Evolutionary conservation across 2,329 filamentous ascomycete genomes (phyloP).

Genomic region (Juglanconis oblonga): DNA sequence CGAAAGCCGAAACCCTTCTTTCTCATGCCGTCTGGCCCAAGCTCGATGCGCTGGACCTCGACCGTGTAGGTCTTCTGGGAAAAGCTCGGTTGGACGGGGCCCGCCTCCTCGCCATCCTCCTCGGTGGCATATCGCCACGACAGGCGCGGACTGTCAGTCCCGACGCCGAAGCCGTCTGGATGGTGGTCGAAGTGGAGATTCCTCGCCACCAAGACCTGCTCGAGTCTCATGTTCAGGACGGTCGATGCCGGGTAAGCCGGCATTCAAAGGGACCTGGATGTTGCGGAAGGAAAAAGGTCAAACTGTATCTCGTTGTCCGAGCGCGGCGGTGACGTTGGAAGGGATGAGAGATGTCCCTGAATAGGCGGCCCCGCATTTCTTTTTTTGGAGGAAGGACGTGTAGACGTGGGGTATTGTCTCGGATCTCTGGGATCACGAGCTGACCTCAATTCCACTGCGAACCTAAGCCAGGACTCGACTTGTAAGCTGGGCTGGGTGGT

Average conservation of each 20-base stretch:
- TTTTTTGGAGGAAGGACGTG: too few relatives aligned
- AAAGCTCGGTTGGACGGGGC: constrained; percentile 1
- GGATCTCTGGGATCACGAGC: too few relatives aligned
- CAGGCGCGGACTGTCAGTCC: constrained; percentile 7
- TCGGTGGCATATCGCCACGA: constrained; percentile 13
- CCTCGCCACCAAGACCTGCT: not conserved
- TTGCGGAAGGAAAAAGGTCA: too few relatives aligned
- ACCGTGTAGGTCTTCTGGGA: constrained; percentile 13
- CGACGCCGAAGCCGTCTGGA: constrained; percentile 14
- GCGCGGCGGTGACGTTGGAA: too few relatives aligned
- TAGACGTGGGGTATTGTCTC: too few relatives aligned
- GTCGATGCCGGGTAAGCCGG: too few relatives aligned
- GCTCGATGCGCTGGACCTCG: constrained; percentile 1
- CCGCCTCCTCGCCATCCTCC: not conserved
- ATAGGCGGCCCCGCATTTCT: too few relatives aligned
- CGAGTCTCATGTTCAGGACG: not conserved
- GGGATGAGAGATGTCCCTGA: too few relatives aligned
- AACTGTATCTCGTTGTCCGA: too few relatives aligned
- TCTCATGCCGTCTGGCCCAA: not conserved
- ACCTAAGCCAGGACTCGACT: too few relatives aligned
- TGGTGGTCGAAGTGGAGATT: constrained; percentile 17
- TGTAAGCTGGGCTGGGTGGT: too few relatives aligned
- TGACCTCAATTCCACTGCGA: too few relatives aligned
- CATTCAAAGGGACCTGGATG: not conserved
- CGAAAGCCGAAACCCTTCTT: not conserved